phyloP scores from a whole-genome alignment of 352 stramenopile species.

The Pythium chondricola region DNA sequence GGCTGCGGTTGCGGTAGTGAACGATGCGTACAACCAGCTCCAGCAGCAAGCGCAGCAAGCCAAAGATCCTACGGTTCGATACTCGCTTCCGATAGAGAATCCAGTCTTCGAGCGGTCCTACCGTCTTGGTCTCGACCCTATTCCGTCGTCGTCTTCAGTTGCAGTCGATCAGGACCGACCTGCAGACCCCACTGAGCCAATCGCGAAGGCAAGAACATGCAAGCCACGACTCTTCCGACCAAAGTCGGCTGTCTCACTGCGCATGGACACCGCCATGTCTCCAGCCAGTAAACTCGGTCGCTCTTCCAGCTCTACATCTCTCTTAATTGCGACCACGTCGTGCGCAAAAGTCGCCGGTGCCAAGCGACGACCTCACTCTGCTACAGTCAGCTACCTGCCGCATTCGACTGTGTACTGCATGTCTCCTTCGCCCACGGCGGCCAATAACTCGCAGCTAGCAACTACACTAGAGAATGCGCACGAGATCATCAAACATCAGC shows the following conservation, averaged over 20 bases:
- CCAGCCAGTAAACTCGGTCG: not conserved
- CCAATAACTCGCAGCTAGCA: slow-evolving; percentile 1
- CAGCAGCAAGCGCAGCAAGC: slow-evolving; percentile 24
- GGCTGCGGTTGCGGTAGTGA: slow-evolving; percentile 22
- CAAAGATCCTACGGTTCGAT: slow-evolving; percentile 38
- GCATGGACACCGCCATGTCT: slow-evolving; percentile 15
- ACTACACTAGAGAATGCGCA: slow-evolving; percentile 1
- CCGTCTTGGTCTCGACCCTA: slow-evolving; percentile 40
- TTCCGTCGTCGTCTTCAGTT: slow-evolving; percentile 21
- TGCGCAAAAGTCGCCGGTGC: slow-evolving; percentile 34
- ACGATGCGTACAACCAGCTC: slow-evolving; percentile 20
- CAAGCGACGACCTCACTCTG: slow-evolving; percentile 39
- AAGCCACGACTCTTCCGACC: slow-evolving; percentile 12
- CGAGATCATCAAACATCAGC: slow-evolving; percentile 9
- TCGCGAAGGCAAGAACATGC: not conserved
- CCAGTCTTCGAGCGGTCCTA: slow-evolving; percentile 30
- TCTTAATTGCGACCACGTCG: not conserved
- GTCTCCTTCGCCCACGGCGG: no score
- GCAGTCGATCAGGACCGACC: not conserved
- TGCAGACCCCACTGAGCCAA: not conserved
- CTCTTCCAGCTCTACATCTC: slow-evolving; percentile 8
- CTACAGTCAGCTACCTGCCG: slow-evolving; percentile 44
- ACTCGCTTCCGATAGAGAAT: slow-evolving; percentile 47
- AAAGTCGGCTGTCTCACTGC: slow-evolving; percentile 17
- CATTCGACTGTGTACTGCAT: slow-evolving; percentile 55